phyloP scores from a whole-genome alignment of 1,284 basidiomycete genomes.

The Limonomyces culmigenus region DNA sequence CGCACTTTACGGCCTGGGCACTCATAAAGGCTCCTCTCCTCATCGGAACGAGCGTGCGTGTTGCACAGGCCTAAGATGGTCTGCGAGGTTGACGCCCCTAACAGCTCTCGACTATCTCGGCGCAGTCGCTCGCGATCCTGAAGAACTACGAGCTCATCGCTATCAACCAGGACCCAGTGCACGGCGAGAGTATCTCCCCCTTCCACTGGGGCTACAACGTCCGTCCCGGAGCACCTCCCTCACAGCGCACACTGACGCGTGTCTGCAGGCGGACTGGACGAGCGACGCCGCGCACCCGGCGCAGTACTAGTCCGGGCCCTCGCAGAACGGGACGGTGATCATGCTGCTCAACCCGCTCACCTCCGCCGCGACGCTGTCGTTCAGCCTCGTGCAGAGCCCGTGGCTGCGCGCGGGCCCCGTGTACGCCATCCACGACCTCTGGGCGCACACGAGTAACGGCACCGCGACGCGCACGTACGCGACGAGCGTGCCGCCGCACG shows the following conservation, averaged over 20 bases:
- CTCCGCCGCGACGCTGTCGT: slow-evolving; percentile 35
- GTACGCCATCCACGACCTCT: slow-evolving; percentile 46
- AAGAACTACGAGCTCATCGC: slow-evolving; percentile 23
- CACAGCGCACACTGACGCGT: background rate
- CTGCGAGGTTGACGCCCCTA: background rate
- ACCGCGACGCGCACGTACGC: slow-evolving; percentile 45
- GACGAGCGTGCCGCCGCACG: slow-evolving; percentile 39
- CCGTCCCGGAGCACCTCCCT: slow-evolving; percentile 7
- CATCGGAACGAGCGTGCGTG: slow-evolving; percentile 24
- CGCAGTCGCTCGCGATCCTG: slow-evolving; percentile 18
- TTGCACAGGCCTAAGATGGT: too few relatives aligned
- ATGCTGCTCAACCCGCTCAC: slow-evolving; percentile 31
- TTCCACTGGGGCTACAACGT: slow-evolving; percentile 34
- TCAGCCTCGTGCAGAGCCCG: slow-evolving; percentile 50
- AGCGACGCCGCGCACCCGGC: slow-evolving; percentile 27
- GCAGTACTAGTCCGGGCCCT: slow-evolving; percentile 34
- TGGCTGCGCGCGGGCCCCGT: slow-evolving; percentile 51
- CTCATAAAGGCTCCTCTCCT: slow-evolving; percentile 42
- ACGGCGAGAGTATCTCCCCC: slow-evolving; percentile 22
- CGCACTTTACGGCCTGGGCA: slow-evolving; percentile 50
- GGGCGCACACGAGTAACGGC: slow-evolving; percentile 52
- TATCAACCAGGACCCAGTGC: slow-evolving; percentile 26
- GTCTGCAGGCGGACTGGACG: slow-evolving; percentile 26
- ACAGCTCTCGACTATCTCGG: slow-evolving; percentile 19
- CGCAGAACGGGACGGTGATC: slow-evolving; percentile 26